A percentile compares a stretch with the other conserved stretches of the same genome.
Evolutionary conservation across 2,329 filamentous ascomycete species (phyloP).

Genomic region (Ampelomyces quisqualis): DNA sequence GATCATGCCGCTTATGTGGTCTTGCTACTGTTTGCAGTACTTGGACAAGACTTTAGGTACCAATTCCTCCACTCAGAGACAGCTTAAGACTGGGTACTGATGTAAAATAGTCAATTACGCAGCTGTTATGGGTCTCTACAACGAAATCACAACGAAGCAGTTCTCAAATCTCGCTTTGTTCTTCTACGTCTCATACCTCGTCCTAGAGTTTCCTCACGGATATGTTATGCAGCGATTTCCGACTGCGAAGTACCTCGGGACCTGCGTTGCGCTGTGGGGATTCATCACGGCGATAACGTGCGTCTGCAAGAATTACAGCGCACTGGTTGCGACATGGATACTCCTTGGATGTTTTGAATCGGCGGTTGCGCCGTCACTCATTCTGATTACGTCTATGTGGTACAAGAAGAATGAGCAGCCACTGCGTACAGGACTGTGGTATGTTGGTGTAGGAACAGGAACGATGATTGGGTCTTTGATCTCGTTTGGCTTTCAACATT

Average conservation of each 20-base stretch:
- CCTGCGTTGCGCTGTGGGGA: slow-evolving; percentile 50
- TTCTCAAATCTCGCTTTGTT: slow-evolving; percentile 41
- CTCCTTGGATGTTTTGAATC: slow-evolving; percentile 57
- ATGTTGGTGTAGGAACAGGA: slow-evolving; percentile 53
- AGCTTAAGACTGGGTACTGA: not conserved
- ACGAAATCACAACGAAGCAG: slow-evolving; percentile 41
- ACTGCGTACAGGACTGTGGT: slow-evolving; percentile 48
- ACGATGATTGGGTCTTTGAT: slow-evolving; percentile 60
- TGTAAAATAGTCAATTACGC: slow-evolving; percentile 42
- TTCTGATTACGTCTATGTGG: slow-evolving; percentile 67
- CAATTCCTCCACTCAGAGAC: not conserved
- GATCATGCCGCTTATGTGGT: slow-evolving; percentile 46
- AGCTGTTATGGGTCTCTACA: slow-evolving; percentile 46
- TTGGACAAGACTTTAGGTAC: slow-evolving; percentile 48
- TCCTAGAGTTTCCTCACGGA: slow-evolving; percentile 46
- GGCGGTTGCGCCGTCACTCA: slow-evolving; percentile 55
- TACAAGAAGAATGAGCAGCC: slow-evolving; percentile 65
- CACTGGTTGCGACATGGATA: slow-evolving; percentile 53
- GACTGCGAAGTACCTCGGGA: slow-evolving; percentile 55
- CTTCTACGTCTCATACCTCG: slow-evolving; percentile 44
- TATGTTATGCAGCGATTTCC: slow-evolving; percentile 57
- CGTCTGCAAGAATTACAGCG: slow-evolving; percentile 52
- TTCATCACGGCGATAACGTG: slow-evolving; percentile 52
- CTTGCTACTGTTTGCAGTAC: slow-evolving; percentile 45
- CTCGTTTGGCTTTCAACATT: slow-evolving; percentile 61